Conservation (phyloP, 1,284 basidiomycete species). For the Cryptococcus wingfieldii region DNA sequence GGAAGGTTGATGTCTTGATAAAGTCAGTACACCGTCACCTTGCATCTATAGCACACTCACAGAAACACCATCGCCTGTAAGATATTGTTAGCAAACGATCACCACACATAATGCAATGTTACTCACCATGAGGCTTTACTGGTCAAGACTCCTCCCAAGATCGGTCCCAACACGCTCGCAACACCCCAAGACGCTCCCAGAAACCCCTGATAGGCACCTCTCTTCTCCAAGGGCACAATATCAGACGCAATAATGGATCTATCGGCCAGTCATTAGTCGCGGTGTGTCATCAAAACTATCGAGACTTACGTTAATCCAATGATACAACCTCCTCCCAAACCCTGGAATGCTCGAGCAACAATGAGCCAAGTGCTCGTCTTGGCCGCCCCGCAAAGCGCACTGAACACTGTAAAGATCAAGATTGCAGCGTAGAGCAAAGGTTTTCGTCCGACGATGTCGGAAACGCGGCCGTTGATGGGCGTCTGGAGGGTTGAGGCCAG, state of each 20-base stretch:
- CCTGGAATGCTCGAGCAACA: constrained; percentile 34
- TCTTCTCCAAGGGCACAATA: constrained; percentile 39
- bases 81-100: neutral
- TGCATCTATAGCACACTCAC: constrained; percentile 10
- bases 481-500: constrained; percentile 35
- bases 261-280: constrained; percentile 2
- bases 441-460: constrained; percentile 43
- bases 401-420: constrained; percentile 35
- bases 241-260: constrained; percentile 30
- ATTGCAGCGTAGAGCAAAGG: constrained; percentile 41
- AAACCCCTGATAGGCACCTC: constrained; percentile 48
- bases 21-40: neutral
- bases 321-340: constrained; percentile 41
- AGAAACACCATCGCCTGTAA: constrained; percentile 49
- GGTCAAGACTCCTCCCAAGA: constrained; percentile 45
- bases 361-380: constrained; percentile 41
- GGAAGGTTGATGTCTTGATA: constrained; percentile 45
- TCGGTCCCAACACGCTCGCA: constrained; percentile 48
- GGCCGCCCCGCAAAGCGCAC: constrained; percentile 41
- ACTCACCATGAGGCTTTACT: constrained; percentile 31
- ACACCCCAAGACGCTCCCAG: constrained; percentile 50
- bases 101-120: neutral
- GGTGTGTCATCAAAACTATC: neutral
- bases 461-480: constrained; percentile 40
- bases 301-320: constrained; percentile 34